Evolutionary conservation across 139 green algal genomes (phyloP), one percentile per base, ranked within the genome.

Genomic region (Chlamydomonas schloesseri): DNA sequence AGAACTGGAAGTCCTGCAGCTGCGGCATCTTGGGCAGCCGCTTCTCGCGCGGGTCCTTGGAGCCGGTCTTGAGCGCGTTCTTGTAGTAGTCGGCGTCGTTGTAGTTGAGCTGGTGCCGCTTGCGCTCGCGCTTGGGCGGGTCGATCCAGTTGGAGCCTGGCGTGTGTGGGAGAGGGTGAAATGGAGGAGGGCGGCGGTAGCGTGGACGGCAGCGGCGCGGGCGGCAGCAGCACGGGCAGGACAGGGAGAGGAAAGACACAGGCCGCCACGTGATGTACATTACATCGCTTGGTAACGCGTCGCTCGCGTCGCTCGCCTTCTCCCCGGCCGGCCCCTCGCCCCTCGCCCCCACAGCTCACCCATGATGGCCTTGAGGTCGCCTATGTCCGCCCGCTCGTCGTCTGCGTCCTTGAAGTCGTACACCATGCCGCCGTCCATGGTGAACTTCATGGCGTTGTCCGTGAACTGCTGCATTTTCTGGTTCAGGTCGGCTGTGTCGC

Each of bases 1-100:
- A 99, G 94, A 99, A 99, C 92, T 99, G 98, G 93, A 98, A 99
- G 90, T 99, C 98, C 80, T 97, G 92, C 83, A 98, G 90, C 81
- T 94, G 78, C 4, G 97, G 98, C 95, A 99, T 99, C 90, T 98
- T 97, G 73, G 95, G 93, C 80, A 99, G 87, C 23, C 96, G 92
- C 6, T 92, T 13, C 50, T 33, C 64, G 2, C 88, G 67, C 42
- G 89, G 86, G 57, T 69, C 55, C 62, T 93, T 94, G 50, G 57
- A 47, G 29, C 71, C 71, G 14, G 77, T 81, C 75, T 93, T 94
- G 75, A 94, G 82, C 15, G 81, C 89, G 71, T 81, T 81, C 80
- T 87, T 90, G 85, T 91, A 90, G 84, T 93, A 89, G 73, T 92
- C 88, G 50, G 73, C 42, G 75, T 90, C 90, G 73, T 90, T 96